phyloP scores from a whole-genome alignment of 2,329 filamentous ascomycete genomes.

The Fusarium coffeatum region DNA sequence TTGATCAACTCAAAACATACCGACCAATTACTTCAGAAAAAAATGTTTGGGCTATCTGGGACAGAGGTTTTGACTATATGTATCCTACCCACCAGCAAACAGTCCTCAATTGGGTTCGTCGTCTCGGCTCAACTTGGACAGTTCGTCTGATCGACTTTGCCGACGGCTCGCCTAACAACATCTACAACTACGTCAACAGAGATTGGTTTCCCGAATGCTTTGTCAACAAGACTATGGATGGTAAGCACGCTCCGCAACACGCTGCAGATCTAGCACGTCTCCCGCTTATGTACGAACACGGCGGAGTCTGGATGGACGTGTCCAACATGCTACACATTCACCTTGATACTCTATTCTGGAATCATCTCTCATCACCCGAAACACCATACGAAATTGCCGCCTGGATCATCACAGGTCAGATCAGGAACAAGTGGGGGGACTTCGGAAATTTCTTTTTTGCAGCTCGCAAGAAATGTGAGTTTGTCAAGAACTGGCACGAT shows the following conservation, averaged over 20 bases:
- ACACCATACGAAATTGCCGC: constrained; percentile 51
- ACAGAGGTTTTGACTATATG: constrained; percentile 53
- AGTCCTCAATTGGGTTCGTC: constrained; percentile 57
- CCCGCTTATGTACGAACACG: constrained; percentile 54
- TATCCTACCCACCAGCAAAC: constrained; percentile 54
- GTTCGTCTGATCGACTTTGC: constrained; percentile 54
- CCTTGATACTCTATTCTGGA: constrained; percentile 58
- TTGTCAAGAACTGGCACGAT: constrained; percentile 58
- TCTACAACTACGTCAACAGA: constrained; percentile 49
- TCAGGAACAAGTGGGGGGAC: constrained; percentile 50
- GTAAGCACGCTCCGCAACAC: constrained; percentile 56
- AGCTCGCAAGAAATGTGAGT: constrained; percentile 54
- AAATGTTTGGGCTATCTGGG: constrained; percentile 61
- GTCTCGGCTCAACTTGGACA: constrained; percentile 55
- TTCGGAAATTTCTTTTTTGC: constrained; percentile 58
- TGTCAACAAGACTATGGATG: constrained; percentile 52
- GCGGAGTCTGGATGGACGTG: constrained; percentile 58
- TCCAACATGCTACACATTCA: constrained; percentile 56
- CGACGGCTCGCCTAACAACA: constrained; percentile 53
- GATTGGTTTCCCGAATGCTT: constrained; percentile 46
- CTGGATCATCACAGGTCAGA: constrained; percentile 51
- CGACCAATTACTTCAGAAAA: constrained; percentile 54
- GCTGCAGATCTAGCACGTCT: constrained; percentile 61
- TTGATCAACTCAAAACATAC: constrained; percentile 44
- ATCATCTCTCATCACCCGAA: constrained; percentile 51